Base-by-base conservation (phyloP, 1,139 yeast species). In the Diutina catenulata region DNA sequence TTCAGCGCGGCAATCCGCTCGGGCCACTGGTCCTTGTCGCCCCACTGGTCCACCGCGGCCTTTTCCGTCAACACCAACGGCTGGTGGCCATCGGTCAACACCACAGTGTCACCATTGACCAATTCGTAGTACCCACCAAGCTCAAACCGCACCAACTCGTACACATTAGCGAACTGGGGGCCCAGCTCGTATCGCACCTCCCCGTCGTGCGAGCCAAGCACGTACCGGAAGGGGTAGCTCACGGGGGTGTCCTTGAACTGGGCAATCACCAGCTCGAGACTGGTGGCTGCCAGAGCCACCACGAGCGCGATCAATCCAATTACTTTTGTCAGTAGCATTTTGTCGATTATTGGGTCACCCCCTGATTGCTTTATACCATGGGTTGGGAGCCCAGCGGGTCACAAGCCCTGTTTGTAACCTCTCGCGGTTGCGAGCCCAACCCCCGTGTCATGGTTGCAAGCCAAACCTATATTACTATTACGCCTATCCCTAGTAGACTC, bases 21-120 rank as follows among this genome's bases (percentile, higher is more conserved):
- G 8, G 3, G 25, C 35, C 35, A 31, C 10, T 13, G 14, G 2
- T 21, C 25, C 3, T 8, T 3, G 9, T 16, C 19, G 3, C 35
- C 35, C 35, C 35, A 31, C 13, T 31, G 35, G 19, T 31, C 35
- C 7, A 13, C 18, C 3, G 35, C 35, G 5, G 35, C 35, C 7
- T 3, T 13, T 7, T n/a, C 7, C n/a, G 35, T 21, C 7, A 31
- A 18, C 15, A 31, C 35, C 6, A 31, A 31, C 18, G 35, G 35
- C 4, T 5, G 19, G 3, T 3, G 5, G 15, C 35, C 35, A 11
- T 31, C 23, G 14, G 10, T 20, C 2, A 31, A 10, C 15, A 31
- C 25, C 10, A 31, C 18, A 5, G n/a, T 20, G 14, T 21, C 35
- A 10, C 14, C 25, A 8, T 13, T 26, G 8, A 31, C 16, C 3